Evolutionary conservation across 768 basidiomycete species (phyloP), one percentile per base, ranked within the genome.

Genomic region (Pulveroboletus sp.): DNA sequence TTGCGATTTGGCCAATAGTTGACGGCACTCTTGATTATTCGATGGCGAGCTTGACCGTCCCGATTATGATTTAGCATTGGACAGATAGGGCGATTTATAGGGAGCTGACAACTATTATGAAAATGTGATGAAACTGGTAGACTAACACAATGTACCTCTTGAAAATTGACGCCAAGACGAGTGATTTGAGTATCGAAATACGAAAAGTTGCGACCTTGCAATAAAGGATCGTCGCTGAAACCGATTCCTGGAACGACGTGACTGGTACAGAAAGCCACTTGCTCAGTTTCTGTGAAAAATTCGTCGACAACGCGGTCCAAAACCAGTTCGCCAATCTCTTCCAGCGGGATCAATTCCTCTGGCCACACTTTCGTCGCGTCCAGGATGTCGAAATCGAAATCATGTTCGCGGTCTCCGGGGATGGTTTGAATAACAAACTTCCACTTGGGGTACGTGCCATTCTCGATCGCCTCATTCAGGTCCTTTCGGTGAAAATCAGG

Each of bases 401-500:
- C 79, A 63, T 92, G 80, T 66, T 93, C 88, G 37, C 80, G 73
- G 40, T 78, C 74, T 62, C 89, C 80, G 17, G 82, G 72, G 37
- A 95, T 79, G 36, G 71, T 71, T 53, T 67, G 63, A 8, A 95
- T 82, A 27, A 80, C 85, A 30, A 95, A 75, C 45, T 80, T 85
- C 84, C 85, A 95, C 63, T 80, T 86, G 8, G 93, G 83, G 60
- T 74, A 84, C 2, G 75, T 73, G 4, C 85, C 89, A 26, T 71
- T 76, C 30, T 80, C 71, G 53, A 95, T 93, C 6, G 92, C 91
- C 58, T 93, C 92, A 44, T 80, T 78, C 3, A 94, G 70, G 61
- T 94, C 91, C 61, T 92, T 86, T 27, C 90, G 81, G 55, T 93
- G 91, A 69, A 89, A 94, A 66, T 93, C 91, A 30, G 93, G 91